Conservation (phyloP, 2,329 filamentous ascomycete genomes). For the Neocatenulostroma microsporum region DNA sequence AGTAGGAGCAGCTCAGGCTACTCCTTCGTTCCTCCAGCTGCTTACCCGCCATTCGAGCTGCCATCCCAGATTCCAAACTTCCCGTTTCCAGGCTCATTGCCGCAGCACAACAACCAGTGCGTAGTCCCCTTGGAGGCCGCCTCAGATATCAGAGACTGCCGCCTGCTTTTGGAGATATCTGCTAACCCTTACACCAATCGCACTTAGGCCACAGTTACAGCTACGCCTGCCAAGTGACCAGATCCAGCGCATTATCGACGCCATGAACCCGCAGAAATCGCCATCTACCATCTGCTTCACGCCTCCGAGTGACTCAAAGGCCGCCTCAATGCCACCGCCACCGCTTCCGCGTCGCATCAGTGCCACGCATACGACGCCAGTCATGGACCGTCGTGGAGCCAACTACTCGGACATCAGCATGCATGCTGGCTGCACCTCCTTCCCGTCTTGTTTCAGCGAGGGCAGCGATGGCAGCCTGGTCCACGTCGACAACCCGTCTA, state of each 20-base stretch:
- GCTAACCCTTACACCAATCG: too few relatives aligned
- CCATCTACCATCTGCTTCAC: neutral
- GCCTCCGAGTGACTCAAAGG: neutral
- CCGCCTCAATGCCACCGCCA: constrained; percentile 22
- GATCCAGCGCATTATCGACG: constrained; percentile 20
- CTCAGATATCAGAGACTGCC: too few relatives aligned
- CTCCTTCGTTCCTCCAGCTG: constrained; percentile 3
- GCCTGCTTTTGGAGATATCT: too few relatives aligned
- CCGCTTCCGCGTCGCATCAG: constrained; percentile 17
- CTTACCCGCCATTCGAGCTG: constrained; percentile 5
- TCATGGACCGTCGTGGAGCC: constrained; percentile 13
- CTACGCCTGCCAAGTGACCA: constrained; percentile 25
- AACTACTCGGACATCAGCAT: constrained; percentile 29
- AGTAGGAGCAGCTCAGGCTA: constrained; percentile 10
- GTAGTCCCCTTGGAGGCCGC: too few relatives aligned
- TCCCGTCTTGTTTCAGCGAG: constrained; percentile 24
- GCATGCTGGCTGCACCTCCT: constrained; percentile 25
- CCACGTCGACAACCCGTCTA: constrained; percentile 14
- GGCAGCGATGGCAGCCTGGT: constrained; percentile 19
- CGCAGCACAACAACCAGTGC: too few relatives aligned
- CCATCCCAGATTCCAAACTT: too few relatives aligned
- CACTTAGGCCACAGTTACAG: constrained; percentile 7
- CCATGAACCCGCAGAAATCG: constrained; percentile 9
- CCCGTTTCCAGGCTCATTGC: too few relatives aligned
- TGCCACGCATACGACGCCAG: neutral